These are phyloP conservation scores for Penicillium silybi DNA, from an alignment of 495 filamentous ascomycete genomes.

Conservation along the genomic window DNA sequence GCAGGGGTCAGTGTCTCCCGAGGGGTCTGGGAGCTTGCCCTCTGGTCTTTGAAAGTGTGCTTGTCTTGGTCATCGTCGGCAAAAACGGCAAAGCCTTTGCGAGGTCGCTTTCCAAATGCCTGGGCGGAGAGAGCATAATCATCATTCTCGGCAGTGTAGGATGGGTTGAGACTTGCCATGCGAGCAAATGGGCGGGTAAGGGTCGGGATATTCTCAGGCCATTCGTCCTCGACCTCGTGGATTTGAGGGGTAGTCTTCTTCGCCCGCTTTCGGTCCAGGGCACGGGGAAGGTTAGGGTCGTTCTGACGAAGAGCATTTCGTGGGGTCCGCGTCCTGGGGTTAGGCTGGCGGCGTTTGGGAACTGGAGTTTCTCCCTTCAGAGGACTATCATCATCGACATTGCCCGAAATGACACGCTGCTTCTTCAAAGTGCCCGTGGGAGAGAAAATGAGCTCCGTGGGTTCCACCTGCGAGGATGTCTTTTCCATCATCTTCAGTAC, in stretches of 20 bases:
- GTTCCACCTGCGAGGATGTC: conserved; percentile 63
- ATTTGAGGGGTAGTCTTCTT: conserved; percentile 11
- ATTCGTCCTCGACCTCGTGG: not conserved
- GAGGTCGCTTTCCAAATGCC: conserved; percentile 15
- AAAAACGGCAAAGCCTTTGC: conserved; percentile 33
- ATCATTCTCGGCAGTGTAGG: conserved; percentile 21
- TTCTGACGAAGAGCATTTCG: conserved; percentile 19
- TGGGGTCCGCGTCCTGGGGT: conserved; percentile 14
- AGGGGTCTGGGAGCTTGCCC: not conserved
- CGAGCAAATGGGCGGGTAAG: conserved; percentile 3
- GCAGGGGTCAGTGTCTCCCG: conserved; percentile 20
- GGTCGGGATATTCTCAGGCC: not conserved
- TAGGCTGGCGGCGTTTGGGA: conserved; percentile 29
- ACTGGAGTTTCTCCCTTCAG: conserved; percentile 47
- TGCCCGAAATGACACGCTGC: conserved; percentile 53
- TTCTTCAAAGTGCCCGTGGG: conserved; percentile 51
- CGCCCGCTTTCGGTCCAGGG: conserved; percentile 21
- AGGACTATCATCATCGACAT: conserved; percentile 50
- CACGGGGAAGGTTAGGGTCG: conserved; percentile 33
- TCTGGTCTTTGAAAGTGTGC: conserved; percentile 7
- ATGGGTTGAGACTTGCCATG: conserved; percentile 1
- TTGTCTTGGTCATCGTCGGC: conserved; percentile 24
- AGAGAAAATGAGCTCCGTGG: conserved; percentile 66
- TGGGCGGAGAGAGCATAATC: conserved; percentile 28
- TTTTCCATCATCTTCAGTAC: conserved; percentile 66